A percentile compares a stretch with the other conserved stretches of the same genome.
phyloP scores from a whole-genome alignment of 2,329 filamentous ascomycete genomes.

The Fusarium zealandicum region DNA sequence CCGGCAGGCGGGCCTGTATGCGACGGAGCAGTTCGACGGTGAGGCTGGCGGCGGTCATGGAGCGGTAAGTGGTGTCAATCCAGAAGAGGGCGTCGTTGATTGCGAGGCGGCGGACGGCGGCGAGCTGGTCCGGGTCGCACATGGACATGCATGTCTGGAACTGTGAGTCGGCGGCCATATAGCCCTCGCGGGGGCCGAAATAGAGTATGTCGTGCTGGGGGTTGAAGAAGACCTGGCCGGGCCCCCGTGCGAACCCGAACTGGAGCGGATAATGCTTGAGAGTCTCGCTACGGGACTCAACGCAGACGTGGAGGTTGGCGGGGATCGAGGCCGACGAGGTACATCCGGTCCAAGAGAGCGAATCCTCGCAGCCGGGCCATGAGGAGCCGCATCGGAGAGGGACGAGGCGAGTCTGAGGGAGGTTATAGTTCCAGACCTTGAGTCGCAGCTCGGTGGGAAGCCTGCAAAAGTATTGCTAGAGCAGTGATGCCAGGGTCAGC shows the following conservation, averaged over 20 bases:
- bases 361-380: constrained; percentile 37
- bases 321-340: constrained; percentile 53
- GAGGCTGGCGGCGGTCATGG: constrained; percentile 50
- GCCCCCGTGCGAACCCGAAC: constrained; percentile 53
- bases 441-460: constrained; percentile 57
- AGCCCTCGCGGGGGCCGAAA: constrained; percentile 55
- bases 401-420: constrained; percentile 53
- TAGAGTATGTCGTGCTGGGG: constrained; percentile 54
- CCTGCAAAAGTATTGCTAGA: constrained; percentile 51
- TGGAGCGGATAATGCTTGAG: constrained; percentile 50
- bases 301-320: constrained; percentile 54
- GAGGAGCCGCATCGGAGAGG: constrained; percentile 51
- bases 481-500: constrained; percentile 12
- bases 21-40: constrained; percentile 51
- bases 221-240: constrained; percentile 54
- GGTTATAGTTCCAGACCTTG: constrained; percentile 56
- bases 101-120: constrained; percentile 51
- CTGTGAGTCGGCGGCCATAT: constrained; percentile 55
- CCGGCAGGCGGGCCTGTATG: constrained; percentile 49
- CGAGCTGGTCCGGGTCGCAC: constrained; percentile 51
- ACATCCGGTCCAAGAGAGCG: constrained; percentile 45
- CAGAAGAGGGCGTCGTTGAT: constrained; percentile 56
- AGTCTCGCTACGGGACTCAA: constrained; percentile 55
- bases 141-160: constrained; percentile 55
- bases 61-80: constrained; percentile 46